phyloP scores from a whole-genome alignment of 768 basidiomycete species.

The Amanita pseudoporphyria region DNA sequence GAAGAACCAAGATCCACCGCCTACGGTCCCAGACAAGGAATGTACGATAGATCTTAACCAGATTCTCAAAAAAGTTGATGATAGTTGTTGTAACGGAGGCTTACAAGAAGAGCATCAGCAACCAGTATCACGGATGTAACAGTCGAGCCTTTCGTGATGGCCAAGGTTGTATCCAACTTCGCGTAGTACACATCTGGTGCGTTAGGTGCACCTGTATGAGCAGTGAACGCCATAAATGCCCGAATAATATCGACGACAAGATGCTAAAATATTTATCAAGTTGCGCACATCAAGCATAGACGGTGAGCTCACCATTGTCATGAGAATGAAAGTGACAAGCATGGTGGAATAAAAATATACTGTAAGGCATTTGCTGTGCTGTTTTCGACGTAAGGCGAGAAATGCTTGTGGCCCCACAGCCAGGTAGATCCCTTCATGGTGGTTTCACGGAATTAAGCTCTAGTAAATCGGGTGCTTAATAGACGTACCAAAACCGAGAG shows the following conservation, averaged over 20 bases:
- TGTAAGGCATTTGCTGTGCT: background rate
- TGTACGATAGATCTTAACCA: conserved; percentile 3
- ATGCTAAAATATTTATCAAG: background rate
- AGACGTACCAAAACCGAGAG: conserved; percentile 4
- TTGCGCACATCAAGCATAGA: background rate
- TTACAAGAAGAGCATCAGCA: conserved; percentile 1
- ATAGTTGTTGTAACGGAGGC: background rate
- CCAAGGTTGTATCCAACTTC: background rate
- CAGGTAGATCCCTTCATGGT: background rate
- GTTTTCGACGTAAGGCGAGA: background rate
- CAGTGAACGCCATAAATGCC: background rate
- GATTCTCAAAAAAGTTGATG: background rate
- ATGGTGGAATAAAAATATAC: conserved; percentile 1
- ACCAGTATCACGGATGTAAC: background rate
- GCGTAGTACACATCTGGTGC: background rate
- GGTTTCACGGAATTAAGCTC: background rate
- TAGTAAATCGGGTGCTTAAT: background rate
- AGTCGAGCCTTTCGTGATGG: background rate
- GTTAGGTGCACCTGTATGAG: background rate
- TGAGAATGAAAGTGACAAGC: conserved; percentile 1
- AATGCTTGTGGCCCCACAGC: background rate
- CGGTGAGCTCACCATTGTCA: background rate
- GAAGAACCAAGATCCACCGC: background rate
- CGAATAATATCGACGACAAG: conserved; percentile 1
- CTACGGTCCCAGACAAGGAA: conserved; percentile 2